Conservation (phyloP, 2,329 filamentous ascomycete species). For the Aspergillus persii region DNA sequence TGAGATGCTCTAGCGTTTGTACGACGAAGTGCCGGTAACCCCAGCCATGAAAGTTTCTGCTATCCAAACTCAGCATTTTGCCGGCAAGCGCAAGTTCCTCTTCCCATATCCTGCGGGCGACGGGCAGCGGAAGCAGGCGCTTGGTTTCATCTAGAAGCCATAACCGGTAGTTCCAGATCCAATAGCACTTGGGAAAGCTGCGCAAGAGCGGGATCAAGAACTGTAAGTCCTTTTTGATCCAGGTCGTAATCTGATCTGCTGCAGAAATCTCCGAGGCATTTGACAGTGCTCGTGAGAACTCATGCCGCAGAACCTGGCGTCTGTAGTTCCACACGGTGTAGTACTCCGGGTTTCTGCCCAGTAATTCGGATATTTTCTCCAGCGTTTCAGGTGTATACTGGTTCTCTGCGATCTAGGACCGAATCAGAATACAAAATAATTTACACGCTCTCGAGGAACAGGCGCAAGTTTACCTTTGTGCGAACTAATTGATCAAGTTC, state of each 20-base stretch:
- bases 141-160: slow-evolving; percentile 79
- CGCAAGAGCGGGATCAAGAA: slow-evolving; percentile 83
- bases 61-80: slow-evolving; percentile 86
- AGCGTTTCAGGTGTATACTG: slow-evolving; percentile 44
- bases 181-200: slow-evolving; percentile 94
- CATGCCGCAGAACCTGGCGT: slow-evolving; percentile 65
- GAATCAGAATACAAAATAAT: slow-evolving; percentile 10
- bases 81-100: slow-evolving; percentile 77
- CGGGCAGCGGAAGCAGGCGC: slow-evolving; percentile 54
- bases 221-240: slow-evolving; percentile 70
- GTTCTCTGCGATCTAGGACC: slow-evolving; percentile 36
- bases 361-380: slow-evolving; percentile 43
- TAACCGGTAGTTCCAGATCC: slow-evolving; percentile 95
- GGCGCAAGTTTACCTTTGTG: slow-evolving; percentile 52
- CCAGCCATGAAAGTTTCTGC: slow-evolving; percentile 96
- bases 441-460: background rate
- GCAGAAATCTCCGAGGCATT: slow-evolving; percentile 30
- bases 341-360: slow-evolving; percentile 48
- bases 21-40: slow-evolving; percentile 81
- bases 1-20: slow-evolving; percentile 64
- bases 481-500: slow-evolving; percentile 67
- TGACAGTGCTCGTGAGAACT: slow-evolving; percentile 44
- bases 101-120: slow-evolving; percentile 71
- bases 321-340: slow-evolving; percentile 55
- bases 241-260: slow-evolving; percentile 46